Percentiles rank a stretch among this genome's conserved stretches.
phyloP scores from a whole-genome alignment of 768 basidiomycete genomes.

The Tricholoma saponaceum region DNA sequence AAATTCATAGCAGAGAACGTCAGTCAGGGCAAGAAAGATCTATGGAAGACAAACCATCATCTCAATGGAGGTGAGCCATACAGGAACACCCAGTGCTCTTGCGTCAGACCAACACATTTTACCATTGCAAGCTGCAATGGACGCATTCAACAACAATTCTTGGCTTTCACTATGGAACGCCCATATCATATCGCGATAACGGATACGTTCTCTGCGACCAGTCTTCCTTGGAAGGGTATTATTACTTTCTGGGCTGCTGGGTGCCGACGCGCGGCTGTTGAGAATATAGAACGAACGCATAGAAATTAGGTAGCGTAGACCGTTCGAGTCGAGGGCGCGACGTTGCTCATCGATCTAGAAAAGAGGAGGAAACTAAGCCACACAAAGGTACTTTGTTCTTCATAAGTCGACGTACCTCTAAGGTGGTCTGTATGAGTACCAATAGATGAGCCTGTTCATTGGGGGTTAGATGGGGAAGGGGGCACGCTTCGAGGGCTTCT shows the following conservation, averaged over 20 bases:
- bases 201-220: slow-evolving; percentile 69
- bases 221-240: slow-evolving; percentile 39
- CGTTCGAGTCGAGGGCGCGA: slow-evolving; percentile 88
- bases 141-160: slow-evolving; percentile 71
- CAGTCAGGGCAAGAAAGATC: not conserved
- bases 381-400: not conserved
- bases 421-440: slow-evolving; percentile 80
- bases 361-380: not conserved
- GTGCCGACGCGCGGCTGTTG: slow-evolving; percentile 57
- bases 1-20: slow-evolving; percentile 1
- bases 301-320: slow-evolving; percentile 88
- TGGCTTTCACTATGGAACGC: slow-evolving; percentile 96
- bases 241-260: slow-evolving; percentile 42
- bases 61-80: slow-evolving; percentile 84
- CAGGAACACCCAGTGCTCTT: slow-evolving; percentile 75
- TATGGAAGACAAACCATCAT: slow-evolving; percentile 53
- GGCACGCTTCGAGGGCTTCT: slow-evolving; percentile 54
- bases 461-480: slow-evolving; percentile 66
- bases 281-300: slow-evolving; percentile 90
- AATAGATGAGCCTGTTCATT: slow-evolving; percentile 83
- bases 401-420: slow-evolving; percentile 51
- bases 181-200: slow-evolving; percentile 95
- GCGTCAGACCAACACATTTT: slow-evolving; percentile 93
- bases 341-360: slow-evolving; percentile 82
- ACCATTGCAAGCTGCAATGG: slow-evolving; percentile 66